phyloP scores from a whole-genome alignment of 2,329 filamentous ascomycete species.

The Trichoderma polysporum region DNA sequence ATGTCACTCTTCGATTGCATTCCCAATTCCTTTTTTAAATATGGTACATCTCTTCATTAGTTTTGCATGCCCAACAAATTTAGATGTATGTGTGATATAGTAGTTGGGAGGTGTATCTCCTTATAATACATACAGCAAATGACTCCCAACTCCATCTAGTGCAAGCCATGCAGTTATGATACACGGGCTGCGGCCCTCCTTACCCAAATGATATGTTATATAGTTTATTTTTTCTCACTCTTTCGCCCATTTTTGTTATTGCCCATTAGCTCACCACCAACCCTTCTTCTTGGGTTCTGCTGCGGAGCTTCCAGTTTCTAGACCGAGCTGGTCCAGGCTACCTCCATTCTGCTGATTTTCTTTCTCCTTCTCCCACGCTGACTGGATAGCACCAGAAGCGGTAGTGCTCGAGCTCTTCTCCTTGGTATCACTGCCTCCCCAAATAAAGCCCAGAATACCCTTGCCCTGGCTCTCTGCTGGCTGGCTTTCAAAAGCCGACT shows the following conservation, averaged over 20 bases:
- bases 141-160: constrained; percentile 46
- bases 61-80: constrained; percentile 1
- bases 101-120: constrained; percentile 25
- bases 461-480: constrained; percentile 32
- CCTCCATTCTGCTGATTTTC: constrained; percentile 53
- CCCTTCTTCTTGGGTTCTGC: constrained; percentile 48
- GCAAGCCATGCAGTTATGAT: constrained; percentile 44
- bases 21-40: not conserved
- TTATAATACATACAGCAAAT: constrained; percentile 34
- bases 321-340: constrained; percentile 50
- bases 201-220: constrained; percentile 11
- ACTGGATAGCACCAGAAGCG: constrained; percentile 23
- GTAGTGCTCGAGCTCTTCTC: constrained; percentile 26
- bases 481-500: constrained; percentile 33
- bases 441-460: constrained; percentile 38
- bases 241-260: constrained; percentile 25
- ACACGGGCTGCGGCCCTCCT: constrained; percentile 31
- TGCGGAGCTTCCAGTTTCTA: constrained; percentile 33
- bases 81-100: constrained; percentile 13
- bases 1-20: not conserved
- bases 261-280: constrained; percentile 45
- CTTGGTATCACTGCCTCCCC: constrained; percentile 26
- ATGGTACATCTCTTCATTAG: not conserved
- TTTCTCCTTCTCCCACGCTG: constrained; percentile 48
- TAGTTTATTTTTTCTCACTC: constrained; percentile 20